Conservation (phyloP, 1,284 basidiomycete genomes). For the Ustilago trichophora region DNA sequence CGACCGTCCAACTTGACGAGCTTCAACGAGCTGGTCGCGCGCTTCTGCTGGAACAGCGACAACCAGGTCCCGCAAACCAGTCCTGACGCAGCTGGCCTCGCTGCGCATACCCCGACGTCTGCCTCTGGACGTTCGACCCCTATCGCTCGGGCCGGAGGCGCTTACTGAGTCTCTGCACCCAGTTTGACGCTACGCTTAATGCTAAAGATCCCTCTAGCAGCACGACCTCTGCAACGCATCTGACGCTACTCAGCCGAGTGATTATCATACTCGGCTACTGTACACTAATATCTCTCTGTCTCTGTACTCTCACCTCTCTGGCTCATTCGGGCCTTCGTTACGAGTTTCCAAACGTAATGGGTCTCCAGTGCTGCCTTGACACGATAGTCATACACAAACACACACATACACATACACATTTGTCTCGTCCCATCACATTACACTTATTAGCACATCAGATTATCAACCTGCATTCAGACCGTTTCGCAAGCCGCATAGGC, state of each 20-base stretch:
- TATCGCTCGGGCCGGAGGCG: conserved; percentile 39
- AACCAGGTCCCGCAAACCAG: conserved; percentile 38
- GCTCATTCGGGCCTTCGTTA: neutral
- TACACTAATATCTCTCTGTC: conserved; percentile 9
- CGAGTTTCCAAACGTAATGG: conserved; percentile 14
- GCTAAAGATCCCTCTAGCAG: neutral
- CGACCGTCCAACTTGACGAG: conserved; percentile 52
- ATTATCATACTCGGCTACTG: conserved; percentile 7
- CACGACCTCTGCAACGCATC: conserved; percentile 6
- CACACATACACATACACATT: conserved; percentile 3
- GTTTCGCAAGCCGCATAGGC: conserved; percentile 25
- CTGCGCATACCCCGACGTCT: conserved; percentile 29
- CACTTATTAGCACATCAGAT: conserved; percentile 7
- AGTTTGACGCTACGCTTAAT: neutral
- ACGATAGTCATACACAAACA: conserved; percentile 1
- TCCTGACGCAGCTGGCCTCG: conserved; percentile 13
- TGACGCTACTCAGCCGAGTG: conserved; percentile 1
- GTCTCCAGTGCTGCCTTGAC: conserved; percentile 1
- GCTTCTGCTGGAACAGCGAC: conserved; percentile 61
- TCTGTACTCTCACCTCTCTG: neutral
- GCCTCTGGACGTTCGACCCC: conserved; percentile 46
- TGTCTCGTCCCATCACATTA: conserved; percentile 13
- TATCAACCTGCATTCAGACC: conserved; percentile 20
- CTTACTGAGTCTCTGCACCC: conserved; percentile 9
- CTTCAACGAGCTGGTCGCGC: conserved; percentile 57